Evolutionary conservation across 179 eudicot species (phyloP).

Genomic region (Monotropa hypopitys): DNA sequence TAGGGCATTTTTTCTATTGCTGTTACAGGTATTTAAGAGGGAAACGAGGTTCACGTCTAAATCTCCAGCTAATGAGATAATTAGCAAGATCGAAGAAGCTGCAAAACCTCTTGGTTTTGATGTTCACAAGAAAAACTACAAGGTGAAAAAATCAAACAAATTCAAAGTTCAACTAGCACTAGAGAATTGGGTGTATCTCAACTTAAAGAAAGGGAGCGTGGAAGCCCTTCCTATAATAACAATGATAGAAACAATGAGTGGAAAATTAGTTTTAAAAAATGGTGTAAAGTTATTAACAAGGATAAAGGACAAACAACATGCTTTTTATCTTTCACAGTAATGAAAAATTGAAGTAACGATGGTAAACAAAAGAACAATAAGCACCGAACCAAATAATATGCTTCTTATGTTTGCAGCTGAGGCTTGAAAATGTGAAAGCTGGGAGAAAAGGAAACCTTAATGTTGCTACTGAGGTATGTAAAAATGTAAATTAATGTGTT

Average conservation of each 20-base stretch:
- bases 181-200: neutral
- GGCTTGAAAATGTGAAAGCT: constrained; percentile 87
- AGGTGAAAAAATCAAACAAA: constrained; percentile 33
- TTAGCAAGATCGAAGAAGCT: constrained; percentile 85
- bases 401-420: constrained; percentile 41
- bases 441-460: constrained; percentile 97
- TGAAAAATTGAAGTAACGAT: neutral
- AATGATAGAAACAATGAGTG: neutral
- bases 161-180: neutral
- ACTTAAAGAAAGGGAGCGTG: neutral
- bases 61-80: constrained; percentile 70
- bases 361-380: neutral
- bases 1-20: neutral
- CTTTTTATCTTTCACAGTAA: neutral
- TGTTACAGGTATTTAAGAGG: constrained; percentile 62
- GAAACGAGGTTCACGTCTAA: constrained; percentile 94
- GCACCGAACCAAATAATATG: neutral
- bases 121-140: constrained; percentile 81
- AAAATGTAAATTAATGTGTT: neutral
- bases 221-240: neutral
- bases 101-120: constrained; percentile 96
- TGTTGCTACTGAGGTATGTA: constrained; percentile 77
- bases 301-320: neutral
- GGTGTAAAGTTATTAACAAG: neutral
- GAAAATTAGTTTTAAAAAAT: neutral